Conservation (phyloP, 371 early-diverging fungal genomes). For the Mucor mucedo region DNA sequence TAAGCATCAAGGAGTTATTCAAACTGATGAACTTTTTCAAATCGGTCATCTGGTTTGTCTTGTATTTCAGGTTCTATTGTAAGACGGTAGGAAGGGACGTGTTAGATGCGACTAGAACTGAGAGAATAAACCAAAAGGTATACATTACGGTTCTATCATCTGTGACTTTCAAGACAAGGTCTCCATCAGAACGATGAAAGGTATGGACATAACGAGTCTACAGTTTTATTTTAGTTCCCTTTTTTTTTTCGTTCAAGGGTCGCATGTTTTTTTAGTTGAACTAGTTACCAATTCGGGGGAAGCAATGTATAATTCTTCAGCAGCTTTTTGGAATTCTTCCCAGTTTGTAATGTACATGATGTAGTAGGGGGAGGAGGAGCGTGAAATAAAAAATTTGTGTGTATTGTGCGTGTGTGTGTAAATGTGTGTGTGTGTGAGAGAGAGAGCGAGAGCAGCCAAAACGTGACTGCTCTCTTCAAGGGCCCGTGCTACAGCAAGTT, state of each 20-base stretch:
- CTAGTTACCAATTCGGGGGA: constrained; percentile 67
- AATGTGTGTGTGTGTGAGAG: no score
- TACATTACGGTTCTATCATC: constrained; percentile 66
- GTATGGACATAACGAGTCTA: constrained; percentile 76
- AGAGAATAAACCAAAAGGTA: background rate
- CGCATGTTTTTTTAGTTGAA: no score
- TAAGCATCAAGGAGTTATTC: constrained; percentile 67
- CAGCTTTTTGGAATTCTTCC: constrained; percentile 81
- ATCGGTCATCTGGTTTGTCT: constrained; percentile 75
- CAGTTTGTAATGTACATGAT: constrained; percentile 57
- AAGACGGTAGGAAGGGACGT: background rate
- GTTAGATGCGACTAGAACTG: background rate
- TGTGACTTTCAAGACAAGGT: constrained; percentile 76
- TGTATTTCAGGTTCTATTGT: constrained; percentile 66
- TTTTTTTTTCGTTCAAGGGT: no score
- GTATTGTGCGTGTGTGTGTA: no score
- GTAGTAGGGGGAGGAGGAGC: background rate
- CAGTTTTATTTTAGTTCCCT: background rate
- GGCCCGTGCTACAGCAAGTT: background rate
- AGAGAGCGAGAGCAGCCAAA: no score
- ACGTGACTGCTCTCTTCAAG: constrained; percentile 5
- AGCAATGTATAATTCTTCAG: constrained; percentile 68
- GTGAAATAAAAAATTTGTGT: background rate
- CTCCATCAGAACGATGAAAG: constrained; percentile 75
- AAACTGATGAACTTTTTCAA: constrained; percentile 74